These are phyloP conservation scores for Candida ulmi DNA, from an alignment of 805 yeast genomes.

Conservation along the genomic window DNA sequence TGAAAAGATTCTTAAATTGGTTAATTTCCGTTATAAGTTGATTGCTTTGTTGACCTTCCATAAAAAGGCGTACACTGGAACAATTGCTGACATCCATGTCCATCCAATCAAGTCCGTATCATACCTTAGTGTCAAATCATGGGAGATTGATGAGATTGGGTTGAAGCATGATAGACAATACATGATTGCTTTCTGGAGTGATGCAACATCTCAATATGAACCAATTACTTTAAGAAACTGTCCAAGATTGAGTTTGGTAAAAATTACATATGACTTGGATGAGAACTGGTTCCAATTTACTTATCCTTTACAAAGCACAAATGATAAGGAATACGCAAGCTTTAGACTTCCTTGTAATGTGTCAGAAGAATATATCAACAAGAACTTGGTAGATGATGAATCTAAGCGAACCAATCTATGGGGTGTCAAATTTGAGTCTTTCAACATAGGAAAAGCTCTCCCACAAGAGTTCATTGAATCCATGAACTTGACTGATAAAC, in stretches of 20 bases:
- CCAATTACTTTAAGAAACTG: constrained; percentile 13
- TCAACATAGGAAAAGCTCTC: constrained; percentile 15
- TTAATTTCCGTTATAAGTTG: constrained; percentile 12
- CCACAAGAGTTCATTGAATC: constrained; percentile 14
- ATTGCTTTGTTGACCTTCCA: constrained; percentile 6
- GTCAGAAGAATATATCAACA: constrained; percentile 11
- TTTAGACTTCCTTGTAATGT: constrained; percentile 18
- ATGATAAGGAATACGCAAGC: constrained; percentile 1
- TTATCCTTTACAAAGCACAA: constrained; percentile 9
- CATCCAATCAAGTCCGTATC: constrained; percentile 17
- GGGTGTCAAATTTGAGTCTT: constrained; percentile 14
- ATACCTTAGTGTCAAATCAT: constrained; percentile 5
- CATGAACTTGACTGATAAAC: constrained; percentile 13
- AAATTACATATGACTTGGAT: constrained; percentile 8
- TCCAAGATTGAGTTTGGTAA: constrained; percentile 12
- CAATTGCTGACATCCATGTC: constrained; percentile 8
- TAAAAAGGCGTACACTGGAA: constrained; percentile 6
- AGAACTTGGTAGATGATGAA: constrained; percentile 4
- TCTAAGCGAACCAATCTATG: constrained; percentile 11
- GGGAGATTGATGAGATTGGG: constrained; percentile 19
- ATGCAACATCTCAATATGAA: constrained; percentile 6
- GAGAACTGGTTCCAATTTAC: constrained; percentile 18
- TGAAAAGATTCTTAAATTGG: neutral
- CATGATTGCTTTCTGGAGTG: constrained; percentile 17
- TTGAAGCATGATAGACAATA: constrained; percentile 19